Evolutionary conservation across 1,139 yeast genomes (phyloP).

Genomic region (Meyerozyma smithsonii): DNA sequence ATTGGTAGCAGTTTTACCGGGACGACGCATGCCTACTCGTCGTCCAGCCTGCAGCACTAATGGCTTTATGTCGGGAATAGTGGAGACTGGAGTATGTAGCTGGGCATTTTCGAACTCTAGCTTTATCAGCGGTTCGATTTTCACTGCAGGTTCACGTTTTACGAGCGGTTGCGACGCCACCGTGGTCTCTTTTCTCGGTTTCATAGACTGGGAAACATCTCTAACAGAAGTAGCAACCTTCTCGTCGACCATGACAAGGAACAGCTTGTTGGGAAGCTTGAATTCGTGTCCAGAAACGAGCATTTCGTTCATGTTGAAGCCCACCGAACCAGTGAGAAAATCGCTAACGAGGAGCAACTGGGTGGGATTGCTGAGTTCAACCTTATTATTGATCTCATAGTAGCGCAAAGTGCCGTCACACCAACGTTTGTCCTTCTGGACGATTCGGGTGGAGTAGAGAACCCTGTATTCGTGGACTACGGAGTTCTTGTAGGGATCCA

Average conservation of each 20-base stretch:
- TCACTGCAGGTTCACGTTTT: background rate
- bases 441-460: conserved; percentile 42
- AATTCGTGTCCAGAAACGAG: conserved; percentile 6
- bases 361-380: conserved; percentile 32
- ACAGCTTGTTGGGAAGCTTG: conserved; percentile 9
- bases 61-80: background rate
- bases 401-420: conserved; percentile 46
- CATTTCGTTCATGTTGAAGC: background rate
- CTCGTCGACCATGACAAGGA: conserved; percentile 10
- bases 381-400: conserved; percentile 44
- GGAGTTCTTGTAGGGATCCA: conserved; percentile 12
- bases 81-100: too few relatives aligned
- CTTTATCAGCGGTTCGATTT: background rate
- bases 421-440: conserved; percentile 52
- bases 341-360: background rate
- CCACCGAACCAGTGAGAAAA: background rate
- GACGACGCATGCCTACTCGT: background rate
- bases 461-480: conserved; percentile 33
- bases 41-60: background rate
- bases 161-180: background rate
- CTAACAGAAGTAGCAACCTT: background rate
- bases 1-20: too few relatives aligned
- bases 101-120: too few relatives aligned
- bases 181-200: background rate
- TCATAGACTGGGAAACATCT: background rate